Conservation (phyloP, 148 eudicot genomes). For the Silene uniflora region DNA sequence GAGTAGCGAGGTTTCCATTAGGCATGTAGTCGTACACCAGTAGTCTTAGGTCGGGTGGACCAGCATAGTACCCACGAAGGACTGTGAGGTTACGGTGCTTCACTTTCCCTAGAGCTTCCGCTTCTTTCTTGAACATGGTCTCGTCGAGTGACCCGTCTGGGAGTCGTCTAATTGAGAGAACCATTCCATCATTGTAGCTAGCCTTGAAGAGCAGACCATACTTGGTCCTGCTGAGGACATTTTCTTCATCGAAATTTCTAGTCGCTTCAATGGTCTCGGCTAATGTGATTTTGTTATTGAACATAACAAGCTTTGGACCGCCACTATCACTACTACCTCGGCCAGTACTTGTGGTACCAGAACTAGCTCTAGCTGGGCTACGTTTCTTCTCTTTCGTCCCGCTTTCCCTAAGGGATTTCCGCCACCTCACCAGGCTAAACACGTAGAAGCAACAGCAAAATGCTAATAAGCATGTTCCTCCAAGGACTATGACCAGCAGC, state of each 20-base stretch:
- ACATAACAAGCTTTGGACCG: constrained; percentile 76
- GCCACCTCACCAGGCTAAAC: constrained; percentile 55
- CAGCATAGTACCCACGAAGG: constrained; percentile 69
- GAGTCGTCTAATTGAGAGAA: constrained; percentile 64
- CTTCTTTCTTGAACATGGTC: constrained; percentile 55
- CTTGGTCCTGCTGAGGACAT: constrained; percentile 61
- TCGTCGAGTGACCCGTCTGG: constrained; percentile 44
- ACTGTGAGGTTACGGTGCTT: constrained; percentile 71
- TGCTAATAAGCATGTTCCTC: constrained; percentile 40
- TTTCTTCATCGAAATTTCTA: constrained; percentile 74
- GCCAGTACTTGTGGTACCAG: constrained; percentile 45
- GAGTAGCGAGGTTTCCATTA: constrained; percentile 67
- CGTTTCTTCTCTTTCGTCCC: constrained; percentile 54
- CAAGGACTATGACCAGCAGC: constrained; percentile 40
- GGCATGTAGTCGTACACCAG: constrained; percentile 81
- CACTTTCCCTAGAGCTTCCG: constrained; percentile 59
- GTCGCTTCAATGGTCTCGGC: constrained; percentile 84
- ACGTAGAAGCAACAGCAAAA: constrained; percentile 61
- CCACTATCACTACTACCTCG: constrained; percentile 71
- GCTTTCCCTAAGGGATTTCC: constrained; percentile 44
- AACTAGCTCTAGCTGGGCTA: constrained; percentile 61
- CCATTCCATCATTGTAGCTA: constrained; percentile 61
- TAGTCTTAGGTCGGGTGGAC: constrained; percentile 53
- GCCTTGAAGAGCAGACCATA: constrained; percentile 69
- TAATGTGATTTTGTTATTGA: constrained; percentile 63